A percentile compares a stretch with the other conserved stretches of the same genome.
Conservation (phyloP, 192 early-diverging fungal species). For the Thoreauomyces humboldtii region DNA sequence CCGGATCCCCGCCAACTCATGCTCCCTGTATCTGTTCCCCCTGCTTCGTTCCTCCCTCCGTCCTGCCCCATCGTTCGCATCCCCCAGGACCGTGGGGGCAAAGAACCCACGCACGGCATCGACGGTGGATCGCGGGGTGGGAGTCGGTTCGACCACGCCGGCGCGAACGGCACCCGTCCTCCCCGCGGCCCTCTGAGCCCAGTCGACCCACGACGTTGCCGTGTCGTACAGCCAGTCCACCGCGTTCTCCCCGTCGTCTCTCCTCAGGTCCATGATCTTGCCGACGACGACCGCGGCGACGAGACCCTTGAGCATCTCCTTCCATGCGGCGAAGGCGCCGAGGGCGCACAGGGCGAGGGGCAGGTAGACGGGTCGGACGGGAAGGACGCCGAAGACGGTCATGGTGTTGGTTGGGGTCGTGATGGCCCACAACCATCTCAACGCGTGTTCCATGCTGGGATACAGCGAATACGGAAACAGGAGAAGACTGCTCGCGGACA, state of each 20-base stretch:
- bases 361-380: constrained; percentile 35
- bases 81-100: no score
- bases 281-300: constrained; percentile 31
- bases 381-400: constrained; percentile 32
- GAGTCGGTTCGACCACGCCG: neutral
- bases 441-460: constrained; percentile 34
- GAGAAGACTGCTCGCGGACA: neutral
- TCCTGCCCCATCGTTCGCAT: no score
- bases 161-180: neutral
- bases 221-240: constrained; percentile 19
- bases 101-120: no score
- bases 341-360: constrained; percentile 36
- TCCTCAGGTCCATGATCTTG: constrained; percentile 29
- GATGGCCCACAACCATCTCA: constrained; percentile 42
- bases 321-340: constrained; percentile 30
- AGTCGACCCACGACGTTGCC: constrained; percentile 2
- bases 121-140: no score
- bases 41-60: no score
- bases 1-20: no score
- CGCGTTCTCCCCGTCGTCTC: constrained; percentile 26
- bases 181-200: constrained; percentile 3
- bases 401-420: constrained; percentile 18
- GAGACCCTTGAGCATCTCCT: constrained; percentile 36
- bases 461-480: constrained; percentile 41
- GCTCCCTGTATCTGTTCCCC: no score